A percentile compares a stretch with the other conserved stretches of the same genome.
phyloP scores from a whole-genome alignment of 495 filamentous ascomycete genomes.

The Rhypophila decipiens region DNA sequence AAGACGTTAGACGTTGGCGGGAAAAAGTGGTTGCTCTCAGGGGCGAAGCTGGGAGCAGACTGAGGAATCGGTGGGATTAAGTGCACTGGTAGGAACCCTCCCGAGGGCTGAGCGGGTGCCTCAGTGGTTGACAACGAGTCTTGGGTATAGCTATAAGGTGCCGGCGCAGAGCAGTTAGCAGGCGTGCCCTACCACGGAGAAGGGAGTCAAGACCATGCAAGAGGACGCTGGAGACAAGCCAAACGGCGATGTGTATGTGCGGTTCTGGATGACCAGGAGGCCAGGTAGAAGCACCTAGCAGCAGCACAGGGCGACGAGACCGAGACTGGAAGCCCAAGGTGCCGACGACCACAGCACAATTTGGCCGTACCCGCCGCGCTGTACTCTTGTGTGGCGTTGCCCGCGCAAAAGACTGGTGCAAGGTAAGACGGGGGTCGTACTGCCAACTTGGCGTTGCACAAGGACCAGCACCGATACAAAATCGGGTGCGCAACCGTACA shows the following conservation, averaged over 20 bases:
- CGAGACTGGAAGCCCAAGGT: too few relatives aligned
- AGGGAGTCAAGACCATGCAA: conserved; percentile 12
- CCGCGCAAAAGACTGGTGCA: conserved; percentile 25
- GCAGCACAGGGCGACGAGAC: too few relatives aligned
- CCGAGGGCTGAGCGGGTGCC: conserved; percentile 37
- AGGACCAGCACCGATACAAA: conserved; percentile 25
- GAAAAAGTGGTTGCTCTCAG: conserved; percentile 40
- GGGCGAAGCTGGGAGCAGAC: conserved; percentile 36
- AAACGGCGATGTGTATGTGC: conserved; percentile 1
- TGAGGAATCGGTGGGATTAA: conserved; percentile 40
- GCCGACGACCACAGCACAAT: conserved; percentile 3
- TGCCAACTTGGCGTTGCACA: conserved; percentile 41
- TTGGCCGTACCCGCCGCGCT: conserved; percentile 21
- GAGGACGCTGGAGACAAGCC: conserved; percentile 5
- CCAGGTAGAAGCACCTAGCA: too few relatives aligned
- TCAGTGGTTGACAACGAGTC: conserved; percentile 42
- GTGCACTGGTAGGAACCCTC: conserved; percentile 36
- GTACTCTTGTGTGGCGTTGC: conserved; percentile 15
- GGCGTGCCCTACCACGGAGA: too few relatives aligned
- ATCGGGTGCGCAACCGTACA: conserved; percentile 33
- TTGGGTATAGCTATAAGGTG: conserved; percentile 36
- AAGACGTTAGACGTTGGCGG: conserved; percentile 36
- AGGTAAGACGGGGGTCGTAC: conserved; percentile 40
- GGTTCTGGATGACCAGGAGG: too few relatives aligned
- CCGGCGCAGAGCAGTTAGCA: conserved; percentile 22